Conservation (phyloP, 495 filamentous ascomycete species). For the Penicillium roqueforti region DNA sequence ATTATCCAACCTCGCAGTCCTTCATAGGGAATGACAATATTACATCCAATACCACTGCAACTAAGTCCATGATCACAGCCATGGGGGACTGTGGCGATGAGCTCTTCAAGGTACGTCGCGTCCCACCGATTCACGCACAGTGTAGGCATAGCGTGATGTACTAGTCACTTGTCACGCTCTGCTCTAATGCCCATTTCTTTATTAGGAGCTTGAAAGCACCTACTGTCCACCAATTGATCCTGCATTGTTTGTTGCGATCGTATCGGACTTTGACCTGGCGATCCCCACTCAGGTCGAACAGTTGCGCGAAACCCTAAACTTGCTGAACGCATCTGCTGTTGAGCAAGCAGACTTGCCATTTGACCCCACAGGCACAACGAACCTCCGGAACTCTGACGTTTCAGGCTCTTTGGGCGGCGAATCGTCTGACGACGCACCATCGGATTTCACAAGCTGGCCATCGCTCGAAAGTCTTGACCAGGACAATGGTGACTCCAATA, state of each 20-base stretch:
- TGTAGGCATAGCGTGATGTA: neutral
- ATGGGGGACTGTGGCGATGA: conserved; percentile 3
- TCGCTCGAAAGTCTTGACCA: neutral
- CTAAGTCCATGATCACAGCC: neutral
- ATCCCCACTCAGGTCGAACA: conserved; percentile 44
- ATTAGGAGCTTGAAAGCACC: conserved; percentile 41
- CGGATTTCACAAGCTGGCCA: neutral
- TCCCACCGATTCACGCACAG: neutral
- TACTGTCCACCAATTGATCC: conserved; percentile 63
- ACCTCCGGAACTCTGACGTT: conserved; percentile 20
- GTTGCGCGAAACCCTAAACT: conserved; percentile 52
- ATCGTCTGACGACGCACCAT: neutral
- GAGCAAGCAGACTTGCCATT: conserved; percentile 67
- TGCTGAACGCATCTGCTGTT: conserved; percentile 55
- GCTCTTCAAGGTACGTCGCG: conserved; percentile 1
- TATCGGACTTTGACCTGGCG: conserved; percentile 58
- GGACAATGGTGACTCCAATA: neutral
- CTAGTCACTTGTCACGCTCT: neutral
- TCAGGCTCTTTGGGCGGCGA: neutral
- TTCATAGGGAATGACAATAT: neutral
- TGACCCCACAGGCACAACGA: conserved; percentile 64
- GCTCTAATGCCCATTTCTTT: neutral
- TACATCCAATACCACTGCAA: no score
- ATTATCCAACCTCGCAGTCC: neutral
- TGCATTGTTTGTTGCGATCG: conserved; percentile 61